Evolutionary conservation across 2,329 filamentous ascomycete species (phyloP), one percentile per base, ranked within the genome.

Genomic region (Sporothrix curviconia): DNA sequence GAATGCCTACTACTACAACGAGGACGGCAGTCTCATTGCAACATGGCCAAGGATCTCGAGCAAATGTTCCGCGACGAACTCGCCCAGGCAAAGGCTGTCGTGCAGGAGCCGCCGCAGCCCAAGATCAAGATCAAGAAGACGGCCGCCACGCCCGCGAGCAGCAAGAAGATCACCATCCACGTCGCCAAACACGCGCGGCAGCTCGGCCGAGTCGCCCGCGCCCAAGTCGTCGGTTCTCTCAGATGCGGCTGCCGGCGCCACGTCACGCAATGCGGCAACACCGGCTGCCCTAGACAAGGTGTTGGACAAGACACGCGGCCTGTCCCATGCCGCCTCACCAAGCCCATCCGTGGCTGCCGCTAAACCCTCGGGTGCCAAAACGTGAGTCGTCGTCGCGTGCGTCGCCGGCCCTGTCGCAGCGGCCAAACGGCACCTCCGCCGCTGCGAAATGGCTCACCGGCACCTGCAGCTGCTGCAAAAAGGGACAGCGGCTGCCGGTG

Each of bases 1-100:
- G 50, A 96, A 96, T 70, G 90, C 91, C 0, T 87, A 85, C 66
- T 86, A 86, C 59, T 96, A 92, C 76, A 96, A 96, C 64, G 90
- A 96, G 70, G 91, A 96, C 67, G 89, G 87, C 4, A 96, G 92
- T 66, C 87, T 90, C 15, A 92, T 96, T 53, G 90, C 85, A 62
- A 82, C 22, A 76, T 94, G 60, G 90, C 90, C 0, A 82, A 85
- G 50, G 85, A 94, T 59, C 81, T 96, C 7, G 86, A 95, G 82
- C 43, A 34, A 37, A 62, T 83, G 65, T 92, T 95, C 67, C 76
- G 82, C 53, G 76, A 80, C 40, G 77, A 88, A 56, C 71, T 95
- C 36, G 82, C 81, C 61, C 80, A 89, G 65, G 90, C 90, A 9
- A 90, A 87, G 69, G 79, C 79, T 47, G 79, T 79, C 57, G 88